Percentiles rank a stretch among this genome's conserved stretches.
These are phyloP conservation scores for Glycine soja DNA, from an alignment of 306 rosid genomes.

Conservation along the genomic window DNA sequence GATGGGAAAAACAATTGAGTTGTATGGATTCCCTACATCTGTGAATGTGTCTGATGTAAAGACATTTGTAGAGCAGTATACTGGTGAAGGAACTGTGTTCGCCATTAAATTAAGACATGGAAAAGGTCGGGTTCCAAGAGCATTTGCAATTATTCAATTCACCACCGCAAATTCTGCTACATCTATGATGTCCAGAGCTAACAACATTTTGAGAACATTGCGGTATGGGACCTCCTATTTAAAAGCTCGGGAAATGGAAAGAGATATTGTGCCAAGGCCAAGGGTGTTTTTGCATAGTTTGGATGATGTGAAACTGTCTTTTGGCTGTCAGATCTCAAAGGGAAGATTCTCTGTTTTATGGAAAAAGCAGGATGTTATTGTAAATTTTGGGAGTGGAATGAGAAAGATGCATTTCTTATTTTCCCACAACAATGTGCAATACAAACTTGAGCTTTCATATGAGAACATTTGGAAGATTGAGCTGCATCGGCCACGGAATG, in stretches of 20 bases:
- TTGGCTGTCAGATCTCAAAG: slow-evolving; percentile 72
- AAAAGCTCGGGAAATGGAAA: slow-evolving; percentile 52
- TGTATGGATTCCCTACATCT: slow-evolving; percentile 68
- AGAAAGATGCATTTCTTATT: slow-evolving; percentile 57
- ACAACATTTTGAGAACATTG: not conserved
- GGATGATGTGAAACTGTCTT: slow-evolving; percentile 53
- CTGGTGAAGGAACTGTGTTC: slow-evolving; percentile 66
- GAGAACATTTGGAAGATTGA: slow-evolving; percentile 79
- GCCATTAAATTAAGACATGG: slow-evolving; percentile 61
- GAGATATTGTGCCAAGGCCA: slow-evolving; percentile 67
- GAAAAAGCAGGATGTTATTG: slow-evolving; percentile 48
- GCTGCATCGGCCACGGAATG: slow-evolving; percentile 55
- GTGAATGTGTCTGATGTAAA: slow-evolving; percentile 42
- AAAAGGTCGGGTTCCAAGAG: slow-evolving; percentile 45
- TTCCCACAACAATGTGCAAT: slow-evolving; percentile 33
- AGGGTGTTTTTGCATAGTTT: slow-evolving; percentile 48
- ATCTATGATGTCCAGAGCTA: slow-evolving; percentile 46
- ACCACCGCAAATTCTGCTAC: slow-evolving; percentile 46
- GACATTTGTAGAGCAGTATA: slow-evolving; percentile 56
- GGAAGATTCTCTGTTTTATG: slow-evolving; percentile 56
- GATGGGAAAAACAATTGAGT: slow-evolving; percentile 75
- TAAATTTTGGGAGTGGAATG: slow-evolving; percentile 60
- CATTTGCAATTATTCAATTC: slow-evolving; percentile 77
- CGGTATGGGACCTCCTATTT: slow-evolving; percentile 47
- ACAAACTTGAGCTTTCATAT: slow-evolving; percentile 65